Conservation (phyloP, 1,284 basidiomycete species). For the Naganishia albida region DNA sequence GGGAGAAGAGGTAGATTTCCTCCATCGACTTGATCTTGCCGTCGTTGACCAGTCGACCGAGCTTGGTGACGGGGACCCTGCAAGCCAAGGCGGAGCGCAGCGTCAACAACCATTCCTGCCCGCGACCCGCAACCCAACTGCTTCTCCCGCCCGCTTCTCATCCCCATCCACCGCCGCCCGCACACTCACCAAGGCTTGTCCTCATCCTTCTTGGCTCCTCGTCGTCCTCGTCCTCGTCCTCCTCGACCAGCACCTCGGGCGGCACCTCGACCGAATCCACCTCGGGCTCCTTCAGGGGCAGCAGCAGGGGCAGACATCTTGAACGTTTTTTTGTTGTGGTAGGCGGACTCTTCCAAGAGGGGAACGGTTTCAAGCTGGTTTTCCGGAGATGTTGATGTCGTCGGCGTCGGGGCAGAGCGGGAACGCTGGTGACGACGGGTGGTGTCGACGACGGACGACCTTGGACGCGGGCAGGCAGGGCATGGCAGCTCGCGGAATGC, state of each 20-base stretch:
- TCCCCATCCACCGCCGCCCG: neutral
- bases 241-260: slow-evolving; percentile 39
- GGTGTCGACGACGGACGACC: too few relatives aligned
- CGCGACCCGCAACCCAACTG: too few relatives aligned
- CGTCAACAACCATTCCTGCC: too few relatives aligned
- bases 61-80: slow-evolving; percentile 95
- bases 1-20: slow-evolving; percentile 99
- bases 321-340: slow-evolving; percentile 24
- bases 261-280: slow-evolving; percentile 49
- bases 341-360: neutral
- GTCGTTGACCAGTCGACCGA: slow-evolving; percentile 98
- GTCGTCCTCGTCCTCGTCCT: slow-evolving; percentile 84
- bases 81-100: neutral
- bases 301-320: slow-evolving; percentile 51
- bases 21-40: slow-evolving; percentile 99
- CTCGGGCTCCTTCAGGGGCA: slow-evolving; percentile 47
- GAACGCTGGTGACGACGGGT: too few relatives aligned
- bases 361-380: slow-evolving; percentile 23
- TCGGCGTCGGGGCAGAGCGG: slow-evolving; percentile 19
- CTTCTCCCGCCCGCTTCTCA: neutral
- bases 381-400: slow-evolving; percentile 18
- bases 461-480: too few relatives aligned
- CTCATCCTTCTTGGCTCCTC: slow-evolving; percentile 96
- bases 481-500: too few relatives aligned
- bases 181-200: slow-evolving; percentile 94